Evolutionary conservation across 306 rosid genomes (phyloP), one percentile per base, ranked within the genome.

Genomic region (Morella rubra): DNA sequence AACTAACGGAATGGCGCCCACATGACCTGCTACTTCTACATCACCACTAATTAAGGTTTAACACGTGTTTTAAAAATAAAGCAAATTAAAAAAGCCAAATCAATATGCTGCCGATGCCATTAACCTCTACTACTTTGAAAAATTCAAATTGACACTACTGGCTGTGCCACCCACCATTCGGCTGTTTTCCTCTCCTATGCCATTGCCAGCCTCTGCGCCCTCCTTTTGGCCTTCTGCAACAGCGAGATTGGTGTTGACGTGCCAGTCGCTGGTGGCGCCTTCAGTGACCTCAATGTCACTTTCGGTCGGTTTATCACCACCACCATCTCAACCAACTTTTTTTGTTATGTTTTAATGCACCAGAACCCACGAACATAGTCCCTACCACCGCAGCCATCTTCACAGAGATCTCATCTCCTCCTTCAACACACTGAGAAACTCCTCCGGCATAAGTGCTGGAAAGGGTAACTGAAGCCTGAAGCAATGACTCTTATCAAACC

Each of bases 241-340:
- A 94, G 93, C 10, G 98, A 94, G 84, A 91, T 92, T 73, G 98
- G 97, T 32, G 98, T 94, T 60, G 91, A 92, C 70, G 89, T 94
- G 91, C 98, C 98, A 1, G 93, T 94, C 32, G 97, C 98, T 47
- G 97, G 98, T 42, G 98, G 98, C 6, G 98, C 98, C 71, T 94
- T 94, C 84, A 92, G 98, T 83, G 92, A 92, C 82, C 96, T 94
- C 47, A 96, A 97, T 32, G 88, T 92, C 79, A 94, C 98, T 2
- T 94, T 94, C 77, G 97, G 95, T 89, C 18, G 51, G 77, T 49
- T 74, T n/a, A n/a, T n/a, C n/a, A n/a, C n/a, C 7, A 9, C 64
- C 61, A 32, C 16, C 50, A 22, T 9, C 8, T 37, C 73, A 14
- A 2, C 1, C 1, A 27, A n/a, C 8, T 6, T 10, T 42, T 62